Percentiles rank a stretch among this genome's conserved stretches.
phyloP scores from a whole-genome alignment of 1,284 basidiomycete genomes.

The Phellopilus nigrolimitatus region DNA sequence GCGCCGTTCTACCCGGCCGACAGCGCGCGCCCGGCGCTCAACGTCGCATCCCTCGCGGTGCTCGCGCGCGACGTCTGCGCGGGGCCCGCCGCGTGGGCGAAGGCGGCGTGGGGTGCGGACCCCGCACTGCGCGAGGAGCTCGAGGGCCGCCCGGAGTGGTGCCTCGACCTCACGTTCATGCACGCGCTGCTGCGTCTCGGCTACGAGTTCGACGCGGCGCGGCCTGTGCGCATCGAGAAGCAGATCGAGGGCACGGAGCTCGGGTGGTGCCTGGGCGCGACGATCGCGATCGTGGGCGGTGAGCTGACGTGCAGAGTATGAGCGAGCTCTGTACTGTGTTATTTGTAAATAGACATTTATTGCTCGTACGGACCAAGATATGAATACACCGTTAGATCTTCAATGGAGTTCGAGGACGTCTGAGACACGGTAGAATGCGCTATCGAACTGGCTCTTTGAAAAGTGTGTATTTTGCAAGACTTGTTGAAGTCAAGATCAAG shows the following conservation, averaged over 20 bases:
- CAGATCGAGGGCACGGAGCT: conserved; percentile 89
- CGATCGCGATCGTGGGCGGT: conserved; percentile 67
- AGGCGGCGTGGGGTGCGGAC: conserved; percentile 45
- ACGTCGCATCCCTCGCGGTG: conserved; percentile 57
- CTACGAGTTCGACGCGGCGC: conserved; percentile 71
- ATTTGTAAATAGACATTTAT: no score
- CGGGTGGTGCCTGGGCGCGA: conserved; percentile 91
- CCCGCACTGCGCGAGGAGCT: conserved; percentile 68
- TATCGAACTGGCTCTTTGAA: no score
- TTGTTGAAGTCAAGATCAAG: no score
- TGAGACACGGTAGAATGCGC: no score
- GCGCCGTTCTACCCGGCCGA: conserved; percentile 63
- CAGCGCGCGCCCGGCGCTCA: conserved; percentile 34
- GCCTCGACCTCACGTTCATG: conserved; percentile 96
- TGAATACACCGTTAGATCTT: no score
- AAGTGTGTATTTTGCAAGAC: no score
- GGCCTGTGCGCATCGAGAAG: conserved; percentile 80
- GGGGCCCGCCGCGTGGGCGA: conserved; percentile 59
- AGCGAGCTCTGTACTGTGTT: no score
- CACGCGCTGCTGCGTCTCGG: conserved; percentile 79
- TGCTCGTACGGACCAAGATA: no score
- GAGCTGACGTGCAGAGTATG: conserved; percentile 48
- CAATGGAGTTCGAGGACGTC: no score
- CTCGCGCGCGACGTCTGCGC: conserved; percentile 71
- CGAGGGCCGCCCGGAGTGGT: conserved; percentile 85